phyloP scores from a whole-genome alignment of 495 filamentous ascomycete species.

The Baudoinia panamericana region DNA sequence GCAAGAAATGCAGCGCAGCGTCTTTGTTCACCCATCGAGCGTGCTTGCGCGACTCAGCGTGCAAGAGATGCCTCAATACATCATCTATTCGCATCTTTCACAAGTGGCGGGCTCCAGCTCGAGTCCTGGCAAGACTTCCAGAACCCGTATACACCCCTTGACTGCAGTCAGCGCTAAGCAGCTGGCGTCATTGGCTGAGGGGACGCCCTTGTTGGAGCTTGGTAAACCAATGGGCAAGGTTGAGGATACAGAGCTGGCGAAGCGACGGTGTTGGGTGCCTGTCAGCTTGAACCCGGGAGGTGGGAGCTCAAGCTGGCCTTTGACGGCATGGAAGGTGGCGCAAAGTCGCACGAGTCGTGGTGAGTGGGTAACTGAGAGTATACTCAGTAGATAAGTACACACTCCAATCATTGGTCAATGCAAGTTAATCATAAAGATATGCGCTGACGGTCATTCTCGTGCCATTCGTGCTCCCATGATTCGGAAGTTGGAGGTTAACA shows the following conservation, averaged over 20 bases:
- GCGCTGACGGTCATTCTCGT: no score
- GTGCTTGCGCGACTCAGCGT: slow-evolving; percentile 51
- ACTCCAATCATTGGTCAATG: not conserved
- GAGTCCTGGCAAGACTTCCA: slow-evolving; percentile 41
- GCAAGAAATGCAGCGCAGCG: slow-evolving; percentile 37
- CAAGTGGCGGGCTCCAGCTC: slow-evolving; percentile 40
- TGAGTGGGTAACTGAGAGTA: slow-evolving; percentile 67
- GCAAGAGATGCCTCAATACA: slow-evolving; percentile 67
- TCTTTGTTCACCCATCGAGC: slow-evolving; percentile 81
- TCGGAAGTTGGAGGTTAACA: no score
- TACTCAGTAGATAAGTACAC: slow-evolving; percentile 21
- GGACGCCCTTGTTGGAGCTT: slow-evolving; percentile 71
- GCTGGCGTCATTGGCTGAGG: slow-evolving; percentile 67
- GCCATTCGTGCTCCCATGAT: no score
- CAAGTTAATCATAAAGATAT: no score
- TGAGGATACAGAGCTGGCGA: slow-evolving; percentile 38
- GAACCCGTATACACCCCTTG: slow-evolving; percentile 79
- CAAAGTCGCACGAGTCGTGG: slow-evolving; percentile 59
- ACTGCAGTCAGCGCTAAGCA: slow-evolving; percentile 61
- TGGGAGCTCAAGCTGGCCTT: slow-evolving; percentile 65
- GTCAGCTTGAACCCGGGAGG: slow-evolving; percentile 39
- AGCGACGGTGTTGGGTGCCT: slow-evolving; percentile 66
- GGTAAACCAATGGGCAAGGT: slow-evolving; percentile 83
- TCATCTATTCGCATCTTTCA: slow-evolving; percentile 79
- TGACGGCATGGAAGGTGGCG: slow-evolving; percentile 68